Base-by-base conservation (phyloP, 2,329 filamentous ascomycete species). In the Ophiognomonia clavigignenti-juglandacearum region DNA sequence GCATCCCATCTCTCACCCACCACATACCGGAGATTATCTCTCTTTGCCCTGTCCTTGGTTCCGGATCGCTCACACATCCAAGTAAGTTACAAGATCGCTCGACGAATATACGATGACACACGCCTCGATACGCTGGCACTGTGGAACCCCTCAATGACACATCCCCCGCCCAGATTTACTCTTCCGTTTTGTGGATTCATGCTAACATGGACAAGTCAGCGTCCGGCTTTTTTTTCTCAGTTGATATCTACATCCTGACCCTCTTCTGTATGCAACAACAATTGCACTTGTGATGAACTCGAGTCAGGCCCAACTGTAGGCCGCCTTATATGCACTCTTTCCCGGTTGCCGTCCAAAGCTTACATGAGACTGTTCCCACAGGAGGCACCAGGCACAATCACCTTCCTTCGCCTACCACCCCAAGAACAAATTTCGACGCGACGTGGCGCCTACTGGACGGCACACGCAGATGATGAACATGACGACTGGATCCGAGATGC, bases 401-500 rank as follows among this genome's bases (percentile, higher is more conserved):
- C 66, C 72, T 57, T 70, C 70, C 56, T 76, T 76, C 64, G 65
- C 65, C 51, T 76, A 75, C 56, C 66, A 67, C 59, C 62, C 61
- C 46, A 67, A 69, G 48, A 69, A 72, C 63, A 72, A 68, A 61
- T 71, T 69, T 57, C 65, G 64, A 56, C 68, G 68, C 62, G 71
- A 74, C 57, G 63, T 67, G 39, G 65, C 66, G 19, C 56, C 65
- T 41, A 64, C 37, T 32, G 26, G 68, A 48, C 67, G 66, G 47
- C 68, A 71, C 47, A 64, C 66, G 48, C 68, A 71, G 39, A 62
- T 70, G 45, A 61, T 68, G 55, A 69, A 66, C 51, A 78, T 81
- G 74, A 78, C 81, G 74, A 74, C 72, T 60, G 69, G 69, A 48
- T 72, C 63, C 59, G 73, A 78, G 47, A 66, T 77, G 58, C 61